These are phyloP conservation scores for Rhodamnia argentea DNA, from an alignment of 345 rosid species.

Conservation along the genomic window DNA sequence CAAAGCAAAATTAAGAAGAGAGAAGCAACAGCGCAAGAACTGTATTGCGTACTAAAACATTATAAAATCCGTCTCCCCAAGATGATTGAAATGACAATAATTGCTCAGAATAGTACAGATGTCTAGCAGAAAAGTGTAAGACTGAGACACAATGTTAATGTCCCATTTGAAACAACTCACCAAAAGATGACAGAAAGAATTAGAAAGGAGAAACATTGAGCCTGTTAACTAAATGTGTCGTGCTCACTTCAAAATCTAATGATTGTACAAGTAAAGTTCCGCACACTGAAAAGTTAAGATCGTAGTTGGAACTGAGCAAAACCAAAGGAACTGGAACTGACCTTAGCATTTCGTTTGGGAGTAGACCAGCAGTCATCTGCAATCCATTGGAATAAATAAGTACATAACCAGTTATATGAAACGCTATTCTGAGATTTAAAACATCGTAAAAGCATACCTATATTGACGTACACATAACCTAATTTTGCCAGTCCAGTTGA, in stretches of 20 bases:
- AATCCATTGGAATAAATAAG: constrained; percentile 14
- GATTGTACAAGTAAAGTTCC: not conserved
- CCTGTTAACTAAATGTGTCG: not conserved
- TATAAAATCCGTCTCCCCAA: not conserved
- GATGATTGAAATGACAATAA: not conserved
- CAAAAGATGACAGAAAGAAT: not conserved
- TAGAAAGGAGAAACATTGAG: not conserved
- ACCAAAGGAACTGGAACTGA: constrained; percentile 5
- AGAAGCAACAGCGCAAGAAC: not conserved
- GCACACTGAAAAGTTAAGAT: not conserved
- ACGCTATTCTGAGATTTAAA: not conserved
- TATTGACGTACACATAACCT: constrained; percentile 77
- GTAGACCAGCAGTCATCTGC: constrained; percentile 98
- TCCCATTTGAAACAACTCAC: not conserved
- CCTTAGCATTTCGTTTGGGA: constrained; percentile 48
- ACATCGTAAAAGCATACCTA: constrained; percentile 36
- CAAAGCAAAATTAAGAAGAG: constrained; percentile 1
- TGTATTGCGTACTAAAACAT: not conserved
- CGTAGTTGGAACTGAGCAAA: not conserved
- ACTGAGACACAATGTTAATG: not conserved
- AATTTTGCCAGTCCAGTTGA: constrained; percentile 88
- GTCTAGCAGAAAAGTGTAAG: not conserved
- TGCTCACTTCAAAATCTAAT: not conserved
- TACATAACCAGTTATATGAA: constrained; percentile 1
- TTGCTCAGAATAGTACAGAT: not conserved